Percentiles rank a stretch among this genome's conserved stretches.
phyloP scores from a whole-genome alignment of 1,284 basidiomycete species.

The Puccinia horiana region DNA sequence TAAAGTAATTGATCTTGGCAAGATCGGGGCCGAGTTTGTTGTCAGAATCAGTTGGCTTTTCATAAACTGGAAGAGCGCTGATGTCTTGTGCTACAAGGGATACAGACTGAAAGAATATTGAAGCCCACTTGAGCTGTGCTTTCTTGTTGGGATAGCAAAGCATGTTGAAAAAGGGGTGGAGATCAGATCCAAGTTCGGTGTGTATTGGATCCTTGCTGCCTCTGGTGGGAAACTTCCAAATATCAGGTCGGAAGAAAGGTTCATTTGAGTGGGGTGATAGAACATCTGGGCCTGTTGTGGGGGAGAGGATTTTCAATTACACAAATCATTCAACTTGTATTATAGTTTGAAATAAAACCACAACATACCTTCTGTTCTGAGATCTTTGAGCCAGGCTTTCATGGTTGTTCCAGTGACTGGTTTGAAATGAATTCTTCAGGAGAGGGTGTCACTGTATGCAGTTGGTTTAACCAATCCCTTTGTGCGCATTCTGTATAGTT shows the following conservation, averaged over 20 bases:
- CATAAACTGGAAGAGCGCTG: background rate
- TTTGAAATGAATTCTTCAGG: conserved; percentile 15
- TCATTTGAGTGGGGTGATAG: conserved; percentile 6
- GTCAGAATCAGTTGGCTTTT: background rate
- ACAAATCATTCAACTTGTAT: background rate
- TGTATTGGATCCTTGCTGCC: background rate
- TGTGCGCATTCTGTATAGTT: background rate
- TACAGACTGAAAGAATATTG: background rate
- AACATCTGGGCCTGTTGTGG: conserved; percentile 10
- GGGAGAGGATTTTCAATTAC: too few relatives aligned
- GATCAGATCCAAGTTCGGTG: background rate
- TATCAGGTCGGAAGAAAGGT: conserved; percentile 3
- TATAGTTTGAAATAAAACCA: background rate
- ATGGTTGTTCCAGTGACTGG: background rate
- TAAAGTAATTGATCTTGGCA: conserved; percentile 10
- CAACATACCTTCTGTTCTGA: background rate
- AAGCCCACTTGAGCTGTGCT: background rate
- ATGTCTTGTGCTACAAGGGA: conserved; percentile 1
- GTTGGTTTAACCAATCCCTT: background rate
- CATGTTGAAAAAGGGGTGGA: background rate
- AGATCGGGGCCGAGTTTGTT: background rate
- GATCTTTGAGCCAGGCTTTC: background rate
- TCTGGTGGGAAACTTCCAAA: background rate
- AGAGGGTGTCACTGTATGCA: background rate
- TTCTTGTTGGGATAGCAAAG: background rate